Base-by-base conservation (phyloP, 2,329 filamentous ascomycete species). In the Aureobasidium uvarum region DNA sequence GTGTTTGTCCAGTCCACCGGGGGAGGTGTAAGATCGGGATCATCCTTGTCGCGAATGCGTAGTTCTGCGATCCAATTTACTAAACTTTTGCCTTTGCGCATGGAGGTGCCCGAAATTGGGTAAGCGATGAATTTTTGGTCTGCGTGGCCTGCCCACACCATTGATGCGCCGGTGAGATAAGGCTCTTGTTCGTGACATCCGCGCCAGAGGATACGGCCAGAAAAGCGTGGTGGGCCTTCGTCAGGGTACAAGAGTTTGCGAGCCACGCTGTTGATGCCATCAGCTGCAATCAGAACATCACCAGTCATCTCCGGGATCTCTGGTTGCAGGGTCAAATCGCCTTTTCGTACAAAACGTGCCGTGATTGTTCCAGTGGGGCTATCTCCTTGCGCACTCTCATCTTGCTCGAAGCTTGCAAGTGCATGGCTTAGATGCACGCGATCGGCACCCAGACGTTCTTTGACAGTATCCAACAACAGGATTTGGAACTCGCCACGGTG, bases 101-200 rank as follows among this genome's bases (percentile, higher is more conserved):
- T 71, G 3, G 76, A 74, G 18, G 76, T 73, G 23, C 75, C 72
- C 13, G 75, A 76, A 46, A 81, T 80, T 1, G 78, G 79, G 64
- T 81, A 81, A 5, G 79, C 78, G 67, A 81, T 80, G 72, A 81
- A 81, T 51, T 81, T 80, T 65, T 80, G 79, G 66, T 81, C 77
- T 1, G 78, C 79, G 64, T 81, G 79, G 4, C 79, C 79, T 13
- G 77, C 77, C 79, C 79, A 80, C 3, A 81, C 75, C 78, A 81
- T 80, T 11, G 73, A 75, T 8, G 76, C 77, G 23, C 77, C 77
- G 0, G 78, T 80, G 13, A 81, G 71, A 66, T 79, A 80, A 1
- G 76, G 75, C 8, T 70, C 67, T 11, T 76, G 74, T 67, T 80
- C 76, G 6, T 78, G 70, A 68, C 78, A 80, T 1, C 79, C 79